A percentile compares a stretch with the other conserved stretches of the same genome.
Evolutionary conservation across 345 rosid genomes (phyloP).

Genomic region (Syzygium oleosum): DNA sequence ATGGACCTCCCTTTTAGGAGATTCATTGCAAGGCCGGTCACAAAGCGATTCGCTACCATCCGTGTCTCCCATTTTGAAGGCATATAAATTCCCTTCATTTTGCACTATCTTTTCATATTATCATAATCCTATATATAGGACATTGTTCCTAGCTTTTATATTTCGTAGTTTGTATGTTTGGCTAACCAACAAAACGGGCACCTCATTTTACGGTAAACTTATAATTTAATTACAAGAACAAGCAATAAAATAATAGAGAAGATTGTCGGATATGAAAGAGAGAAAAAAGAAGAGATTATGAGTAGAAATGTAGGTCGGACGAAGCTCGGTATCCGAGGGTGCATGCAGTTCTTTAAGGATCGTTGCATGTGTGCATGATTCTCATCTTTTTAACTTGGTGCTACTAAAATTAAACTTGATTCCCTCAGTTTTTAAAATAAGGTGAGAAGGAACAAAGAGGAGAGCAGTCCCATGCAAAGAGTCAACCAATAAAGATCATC

Average conservation of each 20-base stretch:
- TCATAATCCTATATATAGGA: neutral
- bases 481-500: conserved; percentile 6
- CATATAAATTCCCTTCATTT: neutral
- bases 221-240: neutral
- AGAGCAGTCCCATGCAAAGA: neutral
- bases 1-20: neutral
- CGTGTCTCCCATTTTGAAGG: neutral
- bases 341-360: neutral
- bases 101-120: neutral
- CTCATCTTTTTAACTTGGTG: neutral
- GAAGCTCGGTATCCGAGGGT: neutral
- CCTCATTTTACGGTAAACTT: neutral
- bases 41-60: neutral
- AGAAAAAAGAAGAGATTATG: neutral
- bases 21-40: neutral
- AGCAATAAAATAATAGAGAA: neutral
- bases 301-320: neutral
- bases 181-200: neutral
- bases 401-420: neutral
- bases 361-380: neutral
- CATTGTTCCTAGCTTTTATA: neutral
- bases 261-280: neutral
- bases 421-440: neutral
- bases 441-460: neutral
- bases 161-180: neutral